Conservation (phyloP, 257 asterid species). For the Solanum appendiculatum region DNA sequence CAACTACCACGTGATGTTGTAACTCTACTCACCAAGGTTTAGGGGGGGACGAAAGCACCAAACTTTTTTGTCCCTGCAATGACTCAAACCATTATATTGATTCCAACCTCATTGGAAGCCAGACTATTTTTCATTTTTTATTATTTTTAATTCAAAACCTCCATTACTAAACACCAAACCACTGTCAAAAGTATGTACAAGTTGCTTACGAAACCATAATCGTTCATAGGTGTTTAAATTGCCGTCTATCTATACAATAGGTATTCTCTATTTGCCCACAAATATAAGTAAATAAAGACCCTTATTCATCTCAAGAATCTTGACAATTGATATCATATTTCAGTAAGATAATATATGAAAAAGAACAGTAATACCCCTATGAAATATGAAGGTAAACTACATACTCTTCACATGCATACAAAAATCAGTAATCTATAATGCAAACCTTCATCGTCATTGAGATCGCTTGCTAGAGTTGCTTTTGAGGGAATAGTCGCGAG, state of each 20-base stretch:
- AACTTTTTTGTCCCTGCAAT: not conserved
- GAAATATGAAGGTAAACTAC: not conserved
- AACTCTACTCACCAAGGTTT: not conserved
- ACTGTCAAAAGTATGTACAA: not conserved
- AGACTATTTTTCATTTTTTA: not conserved
- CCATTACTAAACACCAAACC: not conserved
- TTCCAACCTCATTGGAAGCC: not conserved
- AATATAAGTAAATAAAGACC: not conserved
- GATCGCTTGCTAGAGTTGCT: conserved; percentile 20
- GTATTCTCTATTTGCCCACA: not conserved
- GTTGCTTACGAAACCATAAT: not conserved
- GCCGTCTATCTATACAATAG: not conserved
- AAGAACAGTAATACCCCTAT: not conserved
- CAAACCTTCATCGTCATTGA: conserved; percentile 47
- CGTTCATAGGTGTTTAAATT: not conserved
- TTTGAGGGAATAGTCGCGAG: conserved; percentile 17
- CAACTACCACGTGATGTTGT: not conserved
- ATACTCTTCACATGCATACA: not conserved
- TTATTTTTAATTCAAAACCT: not conserved
- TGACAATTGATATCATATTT: not conserved
- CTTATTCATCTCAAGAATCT: not conserved
- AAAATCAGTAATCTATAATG: not conserved
- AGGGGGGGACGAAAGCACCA: not conserved
- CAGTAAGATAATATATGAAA: not conserved
- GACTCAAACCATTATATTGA: not conserved